Conservation (phyloP, 2,329 filamentous ascomycete species). For the Aspergillus fructus region DNA sequence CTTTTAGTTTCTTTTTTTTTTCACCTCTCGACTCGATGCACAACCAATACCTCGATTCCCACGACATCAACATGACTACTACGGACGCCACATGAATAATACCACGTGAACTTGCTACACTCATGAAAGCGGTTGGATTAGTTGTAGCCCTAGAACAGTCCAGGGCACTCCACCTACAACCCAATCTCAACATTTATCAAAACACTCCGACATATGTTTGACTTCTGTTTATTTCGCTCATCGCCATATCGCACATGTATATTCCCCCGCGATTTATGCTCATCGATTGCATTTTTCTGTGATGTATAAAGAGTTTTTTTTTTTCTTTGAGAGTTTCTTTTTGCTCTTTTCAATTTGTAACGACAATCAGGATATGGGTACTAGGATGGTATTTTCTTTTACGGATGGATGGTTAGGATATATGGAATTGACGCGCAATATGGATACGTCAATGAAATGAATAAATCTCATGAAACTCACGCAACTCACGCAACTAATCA, state of each 20-base stretch:
- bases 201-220: not conserved
- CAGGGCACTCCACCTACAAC: not conserved
- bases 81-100: slow-evolving; percentile 21
- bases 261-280: slow-evolving; percentile 2
- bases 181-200: not conserved
- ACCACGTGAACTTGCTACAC: slow-evolving; percentile 15
- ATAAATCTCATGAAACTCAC: not conserved
- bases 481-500: too few species aligned
- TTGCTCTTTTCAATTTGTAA: not conserved
- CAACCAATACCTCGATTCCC: not conserved
- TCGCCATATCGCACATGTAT: slow-evolving; percentile 9
- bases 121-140: not conserved
- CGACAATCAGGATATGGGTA: slow-evolving; percentile 1
- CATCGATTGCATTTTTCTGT: slow-evolving; percentile 5
- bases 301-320: slow-evolving; percentile 9
- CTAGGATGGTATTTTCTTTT: not conserved
- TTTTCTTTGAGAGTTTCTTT: not conserved
- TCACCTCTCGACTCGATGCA: slow-evolving; percentile 4
- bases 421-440: not conserved
- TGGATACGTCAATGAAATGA: not conserved
- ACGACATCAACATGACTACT: slow-evolving; percentile 11
- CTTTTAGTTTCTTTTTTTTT: slow-evolving; percentile 7
- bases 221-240: not conserved
- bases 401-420: slow-evolving; percentile 1
- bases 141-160: not conserved